phyloP scores from a whole-genome alignment of 805 yeast genomes.

The Wilhelminamyces savonicus region DNA sequence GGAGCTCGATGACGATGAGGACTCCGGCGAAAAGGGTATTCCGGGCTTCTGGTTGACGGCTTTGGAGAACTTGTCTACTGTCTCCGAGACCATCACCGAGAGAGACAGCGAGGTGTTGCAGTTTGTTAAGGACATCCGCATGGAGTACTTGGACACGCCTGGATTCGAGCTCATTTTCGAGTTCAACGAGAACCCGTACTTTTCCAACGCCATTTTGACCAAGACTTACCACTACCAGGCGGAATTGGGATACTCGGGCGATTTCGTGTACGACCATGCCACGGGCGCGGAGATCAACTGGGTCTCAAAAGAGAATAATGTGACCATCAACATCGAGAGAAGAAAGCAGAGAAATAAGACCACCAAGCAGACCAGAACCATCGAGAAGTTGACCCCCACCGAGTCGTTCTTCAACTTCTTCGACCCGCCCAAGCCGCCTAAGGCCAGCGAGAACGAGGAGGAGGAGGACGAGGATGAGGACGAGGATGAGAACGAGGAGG shows the following conservation, averaged over 20 bases:
- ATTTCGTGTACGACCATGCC: slow-evolving; percentile 94
- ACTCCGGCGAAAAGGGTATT: slow-evolving; percentile 55
- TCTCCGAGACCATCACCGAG: slow-evolving; percentile 80
- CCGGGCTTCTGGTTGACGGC: slow-evolving; percentile 98
- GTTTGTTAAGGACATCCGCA: slow-evolving; percentile 59
- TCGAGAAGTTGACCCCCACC: slow-evolving; percentile 89
- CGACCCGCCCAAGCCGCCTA: slow-evolving; percentile 81
- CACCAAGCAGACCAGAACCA: slow-evolving; percentile 93
- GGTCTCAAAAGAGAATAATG: slow-evolving; percentile 73
- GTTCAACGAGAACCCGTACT: slow-evolving; percentile 69
- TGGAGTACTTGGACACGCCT: slow-evolving; percentile 76
- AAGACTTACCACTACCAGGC: slow-evolving; percentile 93
- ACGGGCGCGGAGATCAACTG: slow-evolving; percentile 85
- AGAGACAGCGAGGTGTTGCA: slow-evolving; percentile 82
- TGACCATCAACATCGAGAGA: slow-evolving; percentile 82
- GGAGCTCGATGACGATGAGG: slow-evolving; percentile 35
- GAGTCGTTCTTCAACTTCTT: slow-evolving; percentile 96
- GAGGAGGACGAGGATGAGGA: slow-evolving; percentile 38
- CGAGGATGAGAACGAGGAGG: slow-evolving; percentile 54
- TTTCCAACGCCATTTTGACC: slow-evolving; percentile 63
- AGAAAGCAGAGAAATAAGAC: slow-evolving; percentile 96
- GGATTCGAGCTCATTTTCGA: slow-evolving; percentile 86
- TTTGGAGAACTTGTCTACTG: slow-evolving; percentile 73
- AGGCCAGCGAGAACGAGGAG: slow-evolving; percentile 30
- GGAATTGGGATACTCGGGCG: slow-evolving; percentile 91